Evolutionary conservation across 2,329 filamentous ascomycete genomes (phyloP).

Genomic region (Curvularia eragrostidis): DNA sequence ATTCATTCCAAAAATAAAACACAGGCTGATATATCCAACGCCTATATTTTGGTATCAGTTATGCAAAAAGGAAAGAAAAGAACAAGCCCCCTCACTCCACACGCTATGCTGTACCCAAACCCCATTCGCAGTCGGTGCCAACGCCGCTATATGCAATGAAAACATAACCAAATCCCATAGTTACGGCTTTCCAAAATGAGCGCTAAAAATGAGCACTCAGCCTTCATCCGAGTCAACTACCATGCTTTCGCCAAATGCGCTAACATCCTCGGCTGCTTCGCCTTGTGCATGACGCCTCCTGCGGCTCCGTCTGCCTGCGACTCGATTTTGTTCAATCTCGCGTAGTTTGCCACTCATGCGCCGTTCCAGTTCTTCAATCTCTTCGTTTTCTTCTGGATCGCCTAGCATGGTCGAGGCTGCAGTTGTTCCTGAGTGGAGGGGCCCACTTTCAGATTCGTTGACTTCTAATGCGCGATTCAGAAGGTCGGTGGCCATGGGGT

Average conservation of each 20-base stretch:
- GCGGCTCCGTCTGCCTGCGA: slow-evolving; percentile 63
- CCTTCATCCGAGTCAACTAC: slow-evolving; percentile 63
- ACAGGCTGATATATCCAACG: not conserved
- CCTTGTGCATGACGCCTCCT: slow-evolving; percentile 55
- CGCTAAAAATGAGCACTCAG: not conserved
- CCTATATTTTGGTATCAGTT: not conserved
- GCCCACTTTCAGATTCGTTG: slow-evolving; percentile 44
- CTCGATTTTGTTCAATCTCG: slow-evolving; percentile 55
- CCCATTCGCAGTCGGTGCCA: not conserved
- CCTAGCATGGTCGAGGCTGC: slow-evolving; percentile 4
- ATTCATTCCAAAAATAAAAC: not conserved
- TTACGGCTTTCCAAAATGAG: no score
- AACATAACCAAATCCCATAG: not conserved
- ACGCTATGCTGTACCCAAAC: slow-evolving; percentile 10
- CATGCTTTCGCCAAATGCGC: slow-evolving; percentile 56
- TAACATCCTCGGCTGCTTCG: slow-evolving; percentile 51
- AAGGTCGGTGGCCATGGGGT: slow-evolving; percentile 80
- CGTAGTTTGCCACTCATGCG: slow-evolving; percentile 60
- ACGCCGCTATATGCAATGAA: slow-evolving; percentile 3
- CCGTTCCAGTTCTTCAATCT: slow-evolving; percentile 62
- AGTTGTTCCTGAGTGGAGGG: slow-evolving; percentile 2
- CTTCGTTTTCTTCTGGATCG: slow-evolving; percentile 31
- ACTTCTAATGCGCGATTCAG: slow-evolving; percentile 69
- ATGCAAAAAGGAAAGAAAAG: not conserved
- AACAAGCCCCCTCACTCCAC: slow-evolving; percentile 2